Base-by-base conservation (phyloP, 164 flowering plant genomes). In the Cinnamomum micranthum region DNA sequence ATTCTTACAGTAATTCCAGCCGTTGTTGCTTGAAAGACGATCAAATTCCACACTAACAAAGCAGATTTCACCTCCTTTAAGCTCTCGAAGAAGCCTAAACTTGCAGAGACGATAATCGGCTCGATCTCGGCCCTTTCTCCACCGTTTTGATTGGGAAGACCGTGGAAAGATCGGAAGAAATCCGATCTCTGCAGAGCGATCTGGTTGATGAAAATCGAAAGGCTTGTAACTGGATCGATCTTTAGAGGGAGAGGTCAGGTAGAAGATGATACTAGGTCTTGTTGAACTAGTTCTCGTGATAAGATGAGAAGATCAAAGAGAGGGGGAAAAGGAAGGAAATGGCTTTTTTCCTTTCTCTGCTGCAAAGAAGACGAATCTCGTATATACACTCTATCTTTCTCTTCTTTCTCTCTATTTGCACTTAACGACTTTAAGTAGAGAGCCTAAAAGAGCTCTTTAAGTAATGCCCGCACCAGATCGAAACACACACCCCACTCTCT, bases 61-160 rank as follows among this genome's bases (percentile, higher is more conserved):
- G 66, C 74, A 14, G 78, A 68, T 79, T 82, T 77, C 82, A 80
- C 78, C 72, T 22, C 50, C 25, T 52, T 50, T 35, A 20, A 65
- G 23, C 31, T 27, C 28, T 59, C 28, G 33, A 73, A 7, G 17
- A 51, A 41, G 28, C 64, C 65, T 55, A 63, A 12, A 67, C 33
- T 50, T 9, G 27, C 47, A 11, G 25, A 60, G 66, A 6, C 20
- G 35, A 47, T 52, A 52, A 50, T 10, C 47, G n/a, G 50, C 27
- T 66, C 28, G 51, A 74, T 20, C 68, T 60, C 20, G n/a, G 11
- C 17, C 66, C 50, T 59, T 25, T 35, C 64, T 69, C 52, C 11
- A 52, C 65, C 31, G 31, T 17, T 51, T n/a, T 27, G 27, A 15
- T 13, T 31, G 11, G 15, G 66, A 76, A 19, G 2, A 67, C 25